phyloP scores from a whole-genome alignment of 805 yeast species.

The Candida maris region DNA sequence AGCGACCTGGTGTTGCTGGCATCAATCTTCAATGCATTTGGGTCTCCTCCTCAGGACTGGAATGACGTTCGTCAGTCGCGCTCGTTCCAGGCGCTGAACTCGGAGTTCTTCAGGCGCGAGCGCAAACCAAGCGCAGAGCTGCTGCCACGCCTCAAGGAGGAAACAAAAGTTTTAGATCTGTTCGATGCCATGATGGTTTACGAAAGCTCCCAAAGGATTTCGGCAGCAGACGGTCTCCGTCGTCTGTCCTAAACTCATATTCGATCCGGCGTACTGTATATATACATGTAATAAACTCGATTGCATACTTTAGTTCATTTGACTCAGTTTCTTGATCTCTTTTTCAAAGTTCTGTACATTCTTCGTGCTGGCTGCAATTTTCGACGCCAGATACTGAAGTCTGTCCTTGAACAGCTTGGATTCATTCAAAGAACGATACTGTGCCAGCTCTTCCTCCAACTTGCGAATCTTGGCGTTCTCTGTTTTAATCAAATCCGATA shows the following conservation, averaged over 20 bases:
- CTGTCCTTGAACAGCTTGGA: slow-evolving; percentile 57
- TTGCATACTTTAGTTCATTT: background rate
- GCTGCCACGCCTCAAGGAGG: slow-evolving; percentile 32
- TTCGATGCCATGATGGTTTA: slow-evolving; percentile 44
- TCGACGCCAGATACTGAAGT: slow-evolving; percentile 60
- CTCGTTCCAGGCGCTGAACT: slow-evolving; percentile 33
- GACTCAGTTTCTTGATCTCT: too few species aligned
- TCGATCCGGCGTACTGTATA: background rate
- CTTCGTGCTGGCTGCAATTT: slow-evolving; percentile 59
- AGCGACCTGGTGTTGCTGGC: slow-evolving; percentile 61
- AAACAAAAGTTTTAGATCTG: slow-evolving; percentile 19
- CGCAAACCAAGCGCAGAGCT: slow-evolving; percentile 24
- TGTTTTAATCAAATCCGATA: slow-evolving; percentile 48
- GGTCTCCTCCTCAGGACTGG: slow-evolving; percentile 56
- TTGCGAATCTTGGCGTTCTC: slow-evolving; percentile 61
- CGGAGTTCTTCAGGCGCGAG: slow-evolving; percentile 22
- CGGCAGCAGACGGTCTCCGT: slow-evolving; percentile 27
- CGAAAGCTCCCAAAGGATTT: slow-evolving; percentile 31
- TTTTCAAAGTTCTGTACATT: slow-evolving; percentile 48
- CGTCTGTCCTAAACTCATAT: slow-evolving; percentile 1
- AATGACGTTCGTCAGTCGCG: slow-evolving; percentile 38
- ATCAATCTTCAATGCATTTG: slow-evolving; percentile 53
- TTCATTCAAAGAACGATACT: slow-evolving; percentile 48
- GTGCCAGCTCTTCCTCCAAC: slow-evolving; percentile 69
- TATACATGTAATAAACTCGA: background rate